Conservation (phyloP, 2,329 filamentous ascomycete genomes). For the Pyricularia sp. region DNA sequence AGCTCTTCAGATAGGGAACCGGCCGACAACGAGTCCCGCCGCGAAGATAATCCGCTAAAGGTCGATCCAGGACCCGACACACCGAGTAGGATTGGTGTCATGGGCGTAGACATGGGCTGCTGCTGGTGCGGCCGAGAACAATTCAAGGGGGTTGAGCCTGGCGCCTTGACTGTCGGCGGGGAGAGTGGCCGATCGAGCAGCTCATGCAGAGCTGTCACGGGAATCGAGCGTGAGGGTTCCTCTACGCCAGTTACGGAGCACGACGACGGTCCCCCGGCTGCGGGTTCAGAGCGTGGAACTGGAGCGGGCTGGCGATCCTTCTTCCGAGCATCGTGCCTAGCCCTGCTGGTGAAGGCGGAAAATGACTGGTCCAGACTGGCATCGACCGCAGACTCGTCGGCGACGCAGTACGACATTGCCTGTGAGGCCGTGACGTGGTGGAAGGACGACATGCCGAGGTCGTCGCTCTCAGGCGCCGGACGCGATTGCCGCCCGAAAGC, state of each 20-base stretch:
- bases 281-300: background rate
- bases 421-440: conserved; percentile 22
- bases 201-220: background rate
- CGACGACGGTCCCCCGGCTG: background rate
- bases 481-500: conserved; percentile 26
- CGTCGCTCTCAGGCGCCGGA: conserved; percentile 26
- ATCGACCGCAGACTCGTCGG: conserved; percentile 37
- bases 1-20: conserved; percentile 35
- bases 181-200: background rate
- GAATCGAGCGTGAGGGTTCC: background rate
- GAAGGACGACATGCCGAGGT: conserved; percentile 14
- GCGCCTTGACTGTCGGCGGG: background rate
- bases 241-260: background rate
- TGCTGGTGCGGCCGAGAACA: conserved; percentile 10
- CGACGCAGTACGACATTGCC: conserved; percentile 39
- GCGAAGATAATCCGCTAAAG: conserved; percentile 40
- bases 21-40: conserved; percentile 34
- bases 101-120: conserved; percentile 25
- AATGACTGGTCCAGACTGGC: conserved; percentile 21
- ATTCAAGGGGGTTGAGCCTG: background rate
- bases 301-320: conserved; percentile 9
- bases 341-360: conserved; percentile 5
- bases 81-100: conserved; percentile 32
- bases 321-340: conserved; percentile 3
- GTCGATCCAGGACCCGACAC: conserved; percentile 27